A percentile compares a stretch with the other conserved stretches of the same genome.
phyloP scores from a whole-genome alignment of 306 rosid species.

The Oxytropis ochrocephala region DNA sequence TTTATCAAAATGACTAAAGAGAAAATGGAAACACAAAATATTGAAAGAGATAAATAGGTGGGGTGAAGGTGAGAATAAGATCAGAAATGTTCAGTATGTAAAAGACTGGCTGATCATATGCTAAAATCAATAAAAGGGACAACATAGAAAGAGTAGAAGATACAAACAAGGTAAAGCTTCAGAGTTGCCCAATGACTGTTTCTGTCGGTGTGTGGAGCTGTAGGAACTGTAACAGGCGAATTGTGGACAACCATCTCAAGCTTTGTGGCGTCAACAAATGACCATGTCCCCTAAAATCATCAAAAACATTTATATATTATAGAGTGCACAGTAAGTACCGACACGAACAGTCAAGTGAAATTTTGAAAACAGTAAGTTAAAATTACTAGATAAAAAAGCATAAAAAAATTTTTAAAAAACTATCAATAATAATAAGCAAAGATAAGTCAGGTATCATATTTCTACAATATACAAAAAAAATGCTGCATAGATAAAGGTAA shows the following conservation, averaged over 20 bases:
- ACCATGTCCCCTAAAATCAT: conserved; percentile 47
- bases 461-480: conserved; percentile 17
- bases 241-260: conserved; percentile 53
- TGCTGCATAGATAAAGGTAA: conserved; percentile 4
- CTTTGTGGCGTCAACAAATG: conserved; percentile 57
- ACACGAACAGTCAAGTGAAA: conserved; percentile 6
- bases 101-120: not conserved
- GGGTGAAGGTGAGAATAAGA: not conserved
- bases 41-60: not conserved
- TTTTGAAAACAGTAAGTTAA: not conserved
- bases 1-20: not conserved
- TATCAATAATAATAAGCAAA: not conserved
- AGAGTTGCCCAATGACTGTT: conserved; percentile 61
- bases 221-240: conserved; percentile 45
- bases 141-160: conserved; percentile 21
- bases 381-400: conserved; percentile 11
- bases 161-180: conserved; percentile 76
- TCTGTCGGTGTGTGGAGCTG: conserved; percentile 44
- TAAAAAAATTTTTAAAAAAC: not conserved
- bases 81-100: not conserved
- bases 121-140: not conserved
- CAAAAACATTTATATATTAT: conserved; percentile 26
- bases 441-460: not conserved
- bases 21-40: not conserved
- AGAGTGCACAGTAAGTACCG: conserved; percentile 2